A percentile compares a stretch with the other conserved stretches of the same genome.
Conservation (phyloP, 2,329 filamentous ascomycete species). For the Paracoccidioides lutzii region DNA sequence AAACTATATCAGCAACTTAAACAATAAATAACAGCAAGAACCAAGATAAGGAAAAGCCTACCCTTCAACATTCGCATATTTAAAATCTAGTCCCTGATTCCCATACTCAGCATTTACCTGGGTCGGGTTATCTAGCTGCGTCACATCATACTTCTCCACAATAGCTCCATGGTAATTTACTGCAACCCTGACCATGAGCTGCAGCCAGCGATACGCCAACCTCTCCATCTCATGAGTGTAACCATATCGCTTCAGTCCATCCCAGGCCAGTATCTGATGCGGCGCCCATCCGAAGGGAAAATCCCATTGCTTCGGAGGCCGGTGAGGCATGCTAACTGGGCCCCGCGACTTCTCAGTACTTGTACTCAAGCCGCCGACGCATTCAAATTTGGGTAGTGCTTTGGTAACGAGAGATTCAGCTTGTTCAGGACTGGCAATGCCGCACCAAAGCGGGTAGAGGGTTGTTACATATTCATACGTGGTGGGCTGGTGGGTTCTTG, state of each 20-base stretch:
- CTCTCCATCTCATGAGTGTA: conserved; percentile 69
- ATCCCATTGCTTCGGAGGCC: conserved; percentile 82
- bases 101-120: conserved; percentile 80
- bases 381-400: conserved; percentile 68
- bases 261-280: conserved; percentile 85
- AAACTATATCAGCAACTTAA: not conserved
- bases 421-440: conserved; percentile 62
- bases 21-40: not conserved
- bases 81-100: conserved; percentile 78
- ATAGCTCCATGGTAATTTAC: conserved; percentile 79
- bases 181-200: conserved; percentile 58
- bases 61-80: conserved; percentile 21
- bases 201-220: conserved; percentile 32
- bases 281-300: conserved; percentile 85
- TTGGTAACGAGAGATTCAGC: conserved; percentile 59
- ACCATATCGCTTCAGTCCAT: conserved; percentile 67
- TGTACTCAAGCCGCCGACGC: conserved; percentile 63
- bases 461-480: conserved; percentile 72
- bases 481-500: conserved; percentile 57
- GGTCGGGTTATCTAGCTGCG: conserved; percentile 65
- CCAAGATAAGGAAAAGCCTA: not conserved
- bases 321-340: conserved; percentile 49
- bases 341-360: conserved; percentile 71
- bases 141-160: conserved; percentile 66
- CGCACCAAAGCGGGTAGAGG: conserved; percentile 82